Base-by-base conservation (phyloP, 176 grass and related monocot species). In the Leersia perrieri region DNA sequence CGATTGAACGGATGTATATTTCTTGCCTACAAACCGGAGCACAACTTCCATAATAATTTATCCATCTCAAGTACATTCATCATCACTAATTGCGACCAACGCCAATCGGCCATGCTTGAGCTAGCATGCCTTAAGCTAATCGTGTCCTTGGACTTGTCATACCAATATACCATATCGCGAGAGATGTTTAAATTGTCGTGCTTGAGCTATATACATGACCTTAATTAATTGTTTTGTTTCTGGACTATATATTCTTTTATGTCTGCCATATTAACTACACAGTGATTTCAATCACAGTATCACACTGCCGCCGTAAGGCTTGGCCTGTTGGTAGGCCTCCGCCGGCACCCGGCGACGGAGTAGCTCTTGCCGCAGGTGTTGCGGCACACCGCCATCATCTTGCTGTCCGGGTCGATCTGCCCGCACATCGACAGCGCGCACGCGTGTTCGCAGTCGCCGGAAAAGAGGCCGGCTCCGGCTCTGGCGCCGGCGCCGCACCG, bases 281-380 rank as follows among this genome's bases (percentile, higher is more conserved):
- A 18, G 45, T 18, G 45, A 49, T n/a, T n/a, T n/a, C n/a, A 39
- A 4, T 18, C 1, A 47, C n/a, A n/a, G n/a, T n/a, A 39, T 60
- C 26, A 70, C 25, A 30, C 39, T 1, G 32, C 33, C 4, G 40
- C 32, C 40, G 14, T 27, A 51, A 29, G 13, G 13, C 69, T n/a
- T n/a, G n/a, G n/a, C n/a, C n/a, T 18, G 26, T 9, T 39, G 38
- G 38, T 9, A 4, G 33, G 23, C 33, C 33, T 31, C 33, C 33
- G 26, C 25, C 26, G 33, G 77, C 84, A 86, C 35, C 70, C 63
- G 22, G 30, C 60, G 9, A 25, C 18, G 12, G 36, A 69, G 11
- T 87, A 81, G 78, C 49, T 75, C 49, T 70, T 75, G 28, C 40
- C 51, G 72, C 85, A 87, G 30, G 85, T 87, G 78, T 82, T 72